phyloP scores from a whole-genome alignment of 228 moss, liverwort and hornwort genomes.

The Sphagnum magellanicum region DNA sequence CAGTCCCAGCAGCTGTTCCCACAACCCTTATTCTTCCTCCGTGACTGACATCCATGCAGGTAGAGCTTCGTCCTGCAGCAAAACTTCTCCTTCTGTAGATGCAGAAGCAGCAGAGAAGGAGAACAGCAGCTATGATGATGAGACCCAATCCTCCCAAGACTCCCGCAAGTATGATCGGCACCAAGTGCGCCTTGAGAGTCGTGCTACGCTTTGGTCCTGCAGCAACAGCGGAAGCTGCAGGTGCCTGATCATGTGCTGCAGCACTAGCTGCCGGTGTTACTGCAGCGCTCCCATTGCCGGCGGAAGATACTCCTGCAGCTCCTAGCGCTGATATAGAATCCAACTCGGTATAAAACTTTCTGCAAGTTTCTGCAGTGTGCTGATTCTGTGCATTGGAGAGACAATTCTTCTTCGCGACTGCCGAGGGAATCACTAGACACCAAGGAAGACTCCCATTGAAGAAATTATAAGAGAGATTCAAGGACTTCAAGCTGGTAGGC shows the following conservation, averaged over 20 bases:
- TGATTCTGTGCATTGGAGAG: constrained; percentile 45
- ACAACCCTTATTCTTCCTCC: constrained; percentile 10
- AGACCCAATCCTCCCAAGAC: constrained; percentile 65
- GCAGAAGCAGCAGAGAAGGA: constrained; percentile 52
- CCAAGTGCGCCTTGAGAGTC: constrained; percentile 15
- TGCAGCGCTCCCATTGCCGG: background rate
- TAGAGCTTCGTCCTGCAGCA: constrained; percentile 7
- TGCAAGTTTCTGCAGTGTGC: constrained; percentile 45
- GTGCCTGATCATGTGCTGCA: too few relatives aligned
- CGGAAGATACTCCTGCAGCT: constrained; percentile 4
- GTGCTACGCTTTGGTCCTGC: constrained; percentile 15
- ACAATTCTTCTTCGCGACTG: constrained; percentile 70
- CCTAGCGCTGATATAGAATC: constrained; percentile 10
- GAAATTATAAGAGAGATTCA: constrained; percentile 77
- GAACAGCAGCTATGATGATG: constrained; percentile 50
- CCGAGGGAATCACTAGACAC: constrained; percentile 27
- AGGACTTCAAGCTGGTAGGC: constrained; percentile 19
- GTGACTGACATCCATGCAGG: constrained; percentile 14
- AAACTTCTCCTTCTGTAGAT: constrained; percentile 22
- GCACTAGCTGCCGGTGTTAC: constrained; percentile 6
- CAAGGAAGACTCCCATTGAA: constrained; percentile 66
- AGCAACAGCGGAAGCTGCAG: background rate
- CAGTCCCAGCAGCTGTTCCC: constrained; percentile 6
- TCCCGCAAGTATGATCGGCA: constrained; percentile 74
- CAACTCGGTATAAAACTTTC: constrained; percentile 50